Evolutionary conservation across 306 rosid genomes (phyloP).

Genomic region (Rosa persica): DNA sequence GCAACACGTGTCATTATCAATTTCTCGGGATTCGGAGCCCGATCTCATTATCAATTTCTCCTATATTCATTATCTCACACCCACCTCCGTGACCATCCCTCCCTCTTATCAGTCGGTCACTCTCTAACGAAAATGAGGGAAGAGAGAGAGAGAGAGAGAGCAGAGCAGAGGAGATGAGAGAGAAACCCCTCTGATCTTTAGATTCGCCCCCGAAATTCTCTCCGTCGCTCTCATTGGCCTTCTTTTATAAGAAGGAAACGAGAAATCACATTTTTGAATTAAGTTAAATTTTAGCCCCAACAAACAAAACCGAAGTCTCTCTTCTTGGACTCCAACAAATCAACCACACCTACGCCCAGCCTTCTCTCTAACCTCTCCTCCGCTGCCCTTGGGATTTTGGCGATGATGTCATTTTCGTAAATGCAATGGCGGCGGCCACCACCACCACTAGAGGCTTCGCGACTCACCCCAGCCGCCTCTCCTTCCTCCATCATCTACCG

Average conservation of each 20-base stretch:
- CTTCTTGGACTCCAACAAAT: constrained; percentile 6
- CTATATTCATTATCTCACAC: background rate
- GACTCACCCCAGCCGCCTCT: constrained; percentile 43
- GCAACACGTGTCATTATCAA: background rate
- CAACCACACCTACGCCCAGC: background rate
- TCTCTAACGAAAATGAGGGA: background rate
- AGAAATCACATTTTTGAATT: background rate
- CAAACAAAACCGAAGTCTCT: background rate
- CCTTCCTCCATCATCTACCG: constrained; percentile 19
- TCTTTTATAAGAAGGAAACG: background rate
- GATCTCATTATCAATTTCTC: background rate
- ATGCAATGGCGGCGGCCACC: constrained; percentile 65
- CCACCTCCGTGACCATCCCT: background rate
- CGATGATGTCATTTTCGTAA: constrained; percentile 41
- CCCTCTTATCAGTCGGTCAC: background rate
- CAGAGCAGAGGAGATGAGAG: background rate
- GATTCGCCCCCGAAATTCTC: constrained; percentile 24
- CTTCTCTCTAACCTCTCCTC: background rate
- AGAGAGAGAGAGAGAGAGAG: background rate
- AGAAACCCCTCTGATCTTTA: background rate
- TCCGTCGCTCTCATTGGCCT: constrained; percentile 15
- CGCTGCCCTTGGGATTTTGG: background rate
- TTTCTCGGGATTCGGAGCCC: too few relatives aligned
- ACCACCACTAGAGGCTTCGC: constrained; percentile 66
- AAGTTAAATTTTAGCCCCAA: background rate